Conservation (phyloP, 805 yeast species). For the Ogataea angusta region DNA sequence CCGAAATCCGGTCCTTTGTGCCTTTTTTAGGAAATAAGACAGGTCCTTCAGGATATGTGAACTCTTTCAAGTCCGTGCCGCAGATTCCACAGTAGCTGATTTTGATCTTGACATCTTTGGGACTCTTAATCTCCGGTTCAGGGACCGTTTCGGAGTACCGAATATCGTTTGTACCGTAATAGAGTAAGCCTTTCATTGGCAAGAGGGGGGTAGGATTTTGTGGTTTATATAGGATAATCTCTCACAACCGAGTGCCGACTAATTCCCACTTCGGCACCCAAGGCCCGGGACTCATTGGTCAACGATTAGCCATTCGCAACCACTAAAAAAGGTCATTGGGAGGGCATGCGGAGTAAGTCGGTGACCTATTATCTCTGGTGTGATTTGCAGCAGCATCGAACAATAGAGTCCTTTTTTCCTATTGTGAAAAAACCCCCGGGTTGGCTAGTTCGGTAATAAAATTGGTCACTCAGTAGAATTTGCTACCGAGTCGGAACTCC, state of each 20-base stretch:
- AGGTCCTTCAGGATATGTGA: constrained; percentile 38
- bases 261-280: background rate
- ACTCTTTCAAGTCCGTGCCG: constrained; percentile 55
- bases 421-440: background rate
- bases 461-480: background rate
- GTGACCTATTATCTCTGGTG: background rate
- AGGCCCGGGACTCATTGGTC: background rate
- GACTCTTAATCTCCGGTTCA: constrained; percentile 35
- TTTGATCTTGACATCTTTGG: constrained; percentile 42
- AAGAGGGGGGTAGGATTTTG: constrained; percentile 17
- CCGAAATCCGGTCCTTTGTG: constrained; percentile 34
- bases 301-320: background rate
- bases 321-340: background rate
- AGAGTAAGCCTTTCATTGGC: constrained; percentile 24
- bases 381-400: background rate
- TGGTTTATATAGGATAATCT: background rate
- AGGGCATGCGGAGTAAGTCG: background rate
- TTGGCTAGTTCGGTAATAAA: background rate
- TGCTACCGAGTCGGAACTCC: background rate
- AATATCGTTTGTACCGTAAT: constrained; percentile 21
- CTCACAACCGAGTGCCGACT: background rate
- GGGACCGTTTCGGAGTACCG: constrained; percentile 19
- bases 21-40: constrained; percentile 46
- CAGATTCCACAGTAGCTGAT: constrained; percentile 55
- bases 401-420: background rate